Conservation (phyloP, 495 filamentous ascomycete genomes). For the Aspergillus wentii region DNA sequence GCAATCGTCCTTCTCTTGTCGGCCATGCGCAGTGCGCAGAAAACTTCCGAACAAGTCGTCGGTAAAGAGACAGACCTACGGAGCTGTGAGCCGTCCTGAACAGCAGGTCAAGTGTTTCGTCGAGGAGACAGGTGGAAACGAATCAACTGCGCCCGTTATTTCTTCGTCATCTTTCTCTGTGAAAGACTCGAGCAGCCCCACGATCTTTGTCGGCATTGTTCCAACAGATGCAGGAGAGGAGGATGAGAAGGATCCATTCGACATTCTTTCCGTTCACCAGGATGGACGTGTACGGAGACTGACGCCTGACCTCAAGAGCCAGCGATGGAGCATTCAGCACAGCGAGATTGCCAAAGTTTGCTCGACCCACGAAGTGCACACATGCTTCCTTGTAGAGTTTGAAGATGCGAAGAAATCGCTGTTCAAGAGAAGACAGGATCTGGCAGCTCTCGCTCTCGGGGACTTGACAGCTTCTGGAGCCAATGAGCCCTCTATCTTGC, state of each 20-base stretch:
- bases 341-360: slow-evolving; percentile 30
- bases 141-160: slow-evolving; percentile 31
- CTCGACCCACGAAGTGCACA: slow-evolving; percentile 26
- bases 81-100: slow-evolving; percentile 35
- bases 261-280: slow-evolving; percentile 44
- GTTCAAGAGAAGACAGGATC: slow-evolving; percentile 40
- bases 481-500: slow-evolving; percentile 33
- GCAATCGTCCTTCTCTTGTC: slow-evolving; percentile 70
- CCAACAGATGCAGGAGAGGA: slow-evolving; percentile 19
- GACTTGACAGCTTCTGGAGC: slow-evolving; percentile 20
- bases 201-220: slow-evolving; percentile 36
- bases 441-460: slow-evolving; percentile 33
- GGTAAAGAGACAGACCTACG: slow-evolving; percentile 70
- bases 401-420: slow-evolving; percentile 40
- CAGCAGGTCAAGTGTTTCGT: slow-evolving; percentile 50
- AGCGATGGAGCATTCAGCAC: slow-evolving; percentile 39
- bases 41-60: slow-evolving; percentile 45
- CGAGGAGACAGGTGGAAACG: slow-evolving; percentile 38
- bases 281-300: slow-evolving; percentile 39
- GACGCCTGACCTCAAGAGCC: slow-evolving; percentile 33
- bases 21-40: slow-evolving; percentile 68
- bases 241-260: slow-evolving; percentile 24
- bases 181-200: slow-evolving; percentile 37
- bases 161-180: slow-evolving; percentile 36
- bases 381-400: slow-evolving; percentile 41